These are phyloP conservation scores for Paramecium caudatum DNA, from an alignment of 73 alveolate species.

Conservation along the genomic window DNA sequence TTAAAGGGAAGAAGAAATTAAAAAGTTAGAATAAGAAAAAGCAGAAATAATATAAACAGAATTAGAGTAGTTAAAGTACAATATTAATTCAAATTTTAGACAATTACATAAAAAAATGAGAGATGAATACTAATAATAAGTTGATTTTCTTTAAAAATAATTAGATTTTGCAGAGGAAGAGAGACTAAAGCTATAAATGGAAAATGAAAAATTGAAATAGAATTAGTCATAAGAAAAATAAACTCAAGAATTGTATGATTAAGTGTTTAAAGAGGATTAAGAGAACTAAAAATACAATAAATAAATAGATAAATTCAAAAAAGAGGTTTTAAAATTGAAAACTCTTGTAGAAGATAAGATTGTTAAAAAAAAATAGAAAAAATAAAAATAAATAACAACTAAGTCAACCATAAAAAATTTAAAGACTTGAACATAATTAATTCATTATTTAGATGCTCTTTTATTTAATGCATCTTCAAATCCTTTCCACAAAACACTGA, in stretches of 20 bases:
- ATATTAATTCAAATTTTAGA: constrained; percentile 1
- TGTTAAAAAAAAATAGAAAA: neutral
- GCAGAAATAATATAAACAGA: neutral
- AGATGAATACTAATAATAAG: neutral
- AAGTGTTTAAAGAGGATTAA: constrained; percentile 20
- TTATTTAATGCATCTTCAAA: constrained; percentile 50
- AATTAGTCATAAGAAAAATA: neutral
- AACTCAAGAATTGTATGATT: constrained; percentile 2
- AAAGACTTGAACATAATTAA: neutral
- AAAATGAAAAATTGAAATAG: neutral
- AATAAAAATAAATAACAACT: neutral
- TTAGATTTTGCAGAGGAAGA: constrained; percentile 24
- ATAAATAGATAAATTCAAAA: constrained; percentile 2
- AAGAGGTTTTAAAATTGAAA: constrained; percentile 2
- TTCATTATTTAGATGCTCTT: constrained; percentile 13
- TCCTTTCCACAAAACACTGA: constrained; percentile 78
- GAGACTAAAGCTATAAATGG: neutral
- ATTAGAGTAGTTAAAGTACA: constrained; percentile 15
- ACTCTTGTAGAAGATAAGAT: neutral
- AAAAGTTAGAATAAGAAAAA: constrained; percentile 1
- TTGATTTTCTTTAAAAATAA: constrained; percentile 30
- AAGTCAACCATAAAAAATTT: neutral
- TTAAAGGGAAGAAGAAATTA: constrained; percentile 26
- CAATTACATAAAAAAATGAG: neutral
- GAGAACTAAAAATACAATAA: neutral